Conservation (phyloP, 768 basidiomycete species). For the Amanita pseudoporphyria region DNA sequence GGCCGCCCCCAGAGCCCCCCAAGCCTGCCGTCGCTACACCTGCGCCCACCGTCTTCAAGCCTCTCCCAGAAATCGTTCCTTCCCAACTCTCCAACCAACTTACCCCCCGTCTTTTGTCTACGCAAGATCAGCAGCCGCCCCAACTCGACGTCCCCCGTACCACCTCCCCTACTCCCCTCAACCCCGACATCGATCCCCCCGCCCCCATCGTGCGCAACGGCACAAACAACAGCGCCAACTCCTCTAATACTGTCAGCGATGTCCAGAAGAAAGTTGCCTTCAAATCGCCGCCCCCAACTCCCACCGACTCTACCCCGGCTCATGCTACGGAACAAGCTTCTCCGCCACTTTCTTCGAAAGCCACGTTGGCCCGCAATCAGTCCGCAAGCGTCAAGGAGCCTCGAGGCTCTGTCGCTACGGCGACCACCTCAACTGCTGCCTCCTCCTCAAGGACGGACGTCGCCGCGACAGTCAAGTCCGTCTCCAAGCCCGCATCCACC, state of each 20-base stretch:
- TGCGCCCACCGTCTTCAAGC: constrained; percentile 50
- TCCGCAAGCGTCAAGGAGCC: constrained; percentile 62
- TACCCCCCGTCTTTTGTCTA: constrained; percentile 20
- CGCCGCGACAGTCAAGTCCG: constrained; percentile 28
- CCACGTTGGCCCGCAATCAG: constrained; percentile 70
- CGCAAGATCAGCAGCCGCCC: constrained; percentile 15
- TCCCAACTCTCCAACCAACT: constrained; percentile 25
- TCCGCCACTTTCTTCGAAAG: constrained; percentile 35
- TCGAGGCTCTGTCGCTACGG: constrained; percentile 56
- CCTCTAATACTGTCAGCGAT: constrained; percentile 26
- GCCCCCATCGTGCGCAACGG: constrained; percentile 27
- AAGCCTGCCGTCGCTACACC: constrained; percentile 31
- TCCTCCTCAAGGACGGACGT: constrained; percentile 59
- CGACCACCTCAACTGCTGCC: constrained; percentile 55
- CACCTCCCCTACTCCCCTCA: constrained; percentile 18
- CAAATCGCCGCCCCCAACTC: constrained; percentile 58
- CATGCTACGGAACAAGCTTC: constrained; percentile 4
- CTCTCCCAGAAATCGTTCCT: constrained; percentile 57
- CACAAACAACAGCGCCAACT: constrained; percentile 18
- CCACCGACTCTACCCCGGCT: constrained; percentile 17
- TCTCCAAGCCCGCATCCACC: constrained; percentile 45
- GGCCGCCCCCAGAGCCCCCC: constrained; percentile 46
- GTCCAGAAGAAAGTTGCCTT: constrained; percentile 83
- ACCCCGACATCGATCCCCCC: constrained; percentile 19
- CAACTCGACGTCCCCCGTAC: constrained; percentile 19